Base-by-base conservation (phyloP, 371 early-diverging fungal species). In the Entomophthora muscae region DNA sequence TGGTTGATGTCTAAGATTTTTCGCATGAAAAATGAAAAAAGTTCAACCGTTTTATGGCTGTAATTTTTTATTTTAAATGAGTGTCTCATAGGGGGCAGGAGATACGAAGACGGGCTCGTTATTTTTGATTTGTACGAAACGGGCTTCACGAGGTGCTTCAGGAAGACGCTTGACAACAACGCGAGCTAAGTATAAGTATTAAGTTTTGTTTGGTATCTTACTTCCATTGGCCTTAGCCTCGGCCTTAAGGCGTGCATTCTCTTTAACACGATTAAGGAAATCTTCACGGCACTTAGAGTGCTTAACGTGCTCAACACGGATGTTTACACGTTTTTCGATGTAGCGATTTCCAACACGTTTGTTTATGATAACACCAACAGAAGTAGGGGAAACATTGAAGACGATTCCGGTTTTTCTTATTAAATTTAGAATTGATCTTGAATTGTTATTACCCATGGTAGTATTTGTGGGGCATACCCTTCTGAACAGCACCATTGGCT, bases 401-500 rank as follows among this genome's bases (percentile, higher is more conserved):
- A 98, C 82, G 76, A 98, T 85, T 75, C 97, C 98, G 66, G 97
- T 98, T 72, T 90, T 90, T 69, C 93, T 88, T 70, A 24, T 28
- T 66, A 58, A 30, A 22, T 32, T 58, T 27, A 27, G 51, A 30
- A 21, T n/a, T 7, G 21, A 3, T 28, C 3, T 28, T 28, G 5
- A 70, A 26, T 12, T 57, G 3, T 3, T 71, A 76, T 72, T 82
- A 87, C 83, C 98, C 99, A 42, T 42, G 42, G 80, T 98, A 99
- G 90, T 88, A 98, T 86, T 98, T 98, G 94, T 99, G 98, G 72
- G 99, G 99, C 98, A 99, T 95, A 79, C 99, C 99, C 90, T 97
- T 98, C 78, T 99, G 98, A 73, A 98, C 81, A 68, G 98, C 92
- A 73, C 77, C 88, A 81, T 95, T 91, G 69, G 91, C 95, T 83